Conservation (phyloP, 2,329 filamentous ascomycete species). For the Biscogniauxia sp. region DNA sequence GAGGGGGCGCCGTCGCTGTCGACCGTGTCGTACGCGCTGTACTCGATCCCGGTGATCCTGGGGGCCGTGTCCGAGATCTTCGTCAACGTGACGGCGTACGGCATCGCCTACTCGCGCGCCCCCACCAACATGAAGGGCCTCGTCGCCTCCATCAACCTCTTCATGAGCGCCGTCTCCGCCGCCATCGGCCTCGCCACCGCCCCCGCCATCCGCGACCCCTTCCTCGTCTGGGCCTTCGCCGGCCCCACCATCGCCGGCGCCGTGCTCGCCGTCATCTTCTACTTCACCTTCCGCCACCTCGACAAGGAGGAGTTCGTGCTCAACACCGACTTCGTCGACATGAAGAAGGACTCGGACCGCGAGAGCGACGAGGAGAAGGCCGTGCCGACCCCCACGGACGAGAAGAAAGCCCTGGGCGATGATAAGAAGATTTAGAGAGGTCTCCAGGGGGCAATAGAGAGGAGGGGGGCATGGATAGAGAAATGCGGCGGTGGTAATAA, state of each 20-base stretch:
- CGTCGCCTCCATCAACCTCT: constrained; percentile 67
- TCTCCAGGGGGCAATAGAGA: too few relatives aligned
- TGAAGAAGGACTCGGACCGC: constrained; percentile 28
- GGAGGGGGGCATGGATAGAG: too few relatives aligned
- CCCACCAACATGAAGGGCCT: constrained; percentile 78
- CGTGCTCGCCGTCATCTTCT: constrained; percentile 27
- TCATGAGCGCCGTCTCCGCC: constrained; percentile 67
- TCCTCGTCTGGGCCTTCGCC: constrained; percentile 42
- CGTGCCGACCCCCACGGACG: constrained; percentile 32
- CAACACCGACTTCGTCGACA: constrained; percentile 28
- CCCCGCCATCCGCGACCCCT: constrained; percentile 44
- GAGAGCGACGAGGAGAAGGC: constrained; percentile 25
- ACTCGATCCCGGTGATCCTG: constrained; percentile 46
- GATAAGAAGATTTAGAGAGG: constrained; percentile 15
- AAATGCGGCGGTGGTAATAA: not conserved
- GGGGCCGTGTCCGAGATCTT: constrained; percentile 53
- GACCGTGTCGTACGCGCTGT: constrained; percentile 26
- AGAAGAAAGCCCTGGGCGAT: constrained; percentile 58
- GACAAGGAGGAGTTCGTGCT: constrained; percentile 31
- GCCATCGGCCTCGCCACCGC: constrained; percentile 60
- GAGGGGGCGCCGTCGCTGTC: constrained; percentile 23
- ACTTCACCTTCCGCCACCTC: constrained; percentile 28
- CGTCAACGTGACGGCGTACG: constrained; percentile 59
- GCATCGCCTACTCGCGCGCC: constrained; percentile 76
- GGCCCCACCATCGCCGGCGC: constrained; percentile 29